phyloP scores from a whole-genome alignment of 2,329 filamentous ascomycete genomes.

The Pseudogymnoascus sp. region DNA sequence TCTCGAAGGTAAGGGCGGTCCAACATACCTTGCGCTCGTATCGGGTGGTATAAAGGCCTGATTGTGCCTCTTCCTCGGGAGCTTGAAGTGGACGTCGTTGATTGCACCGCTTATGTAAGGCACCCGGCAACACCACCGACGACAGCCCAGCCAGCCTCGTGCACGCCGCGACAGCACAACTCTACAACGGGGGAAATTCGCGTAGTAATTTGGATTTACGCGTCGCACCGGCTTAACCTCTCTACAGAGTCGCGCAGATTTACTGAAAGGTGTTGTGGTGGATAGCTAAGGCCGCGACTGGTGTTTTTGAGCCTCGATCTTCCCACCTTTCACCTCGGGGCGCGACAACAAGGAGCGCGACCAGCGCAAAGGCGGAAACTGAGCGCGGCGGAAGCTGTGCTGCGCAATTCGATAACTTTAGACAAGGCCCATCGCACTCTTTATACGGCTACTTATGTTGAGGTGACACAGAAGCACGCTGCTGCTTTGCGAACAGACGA shows the following conservation, averaged over 20 bases:
- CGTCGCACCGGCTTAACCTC: conserved; percentile 24
- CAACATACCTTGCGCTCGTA: conserved; percentile 8
- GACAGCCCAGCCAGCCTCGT: conserved; percentile 13
- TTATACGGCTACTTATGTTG: background rate
- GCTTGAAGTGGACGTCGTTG: conserved; percentile 10
- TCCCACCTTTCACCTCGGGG: background rate
- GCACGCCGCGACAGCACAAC: conserved; percentile 20
- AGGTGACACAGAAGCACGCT: background rate
- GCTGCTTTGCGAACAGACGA: conserved; percentile 1
- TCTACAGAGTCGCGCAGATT: conserved; percentile 15
- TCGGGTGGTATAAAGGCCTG: conserved; percentile 12
- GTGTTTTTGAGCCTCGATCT: conserved; percentile 5
- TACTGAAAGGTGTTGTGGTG: background rate
- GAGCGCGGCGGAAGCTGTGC: conserved; percentile 5
- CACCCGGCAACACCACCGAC: conserved; percentile 13
- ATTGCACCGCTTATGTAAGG: conserved; percentile 12
- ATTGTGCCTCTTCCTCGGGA: conserved; percentile 1
- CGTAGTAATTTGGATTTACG: conserved; percentile 26
- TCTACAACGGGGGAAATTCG: conserved; percentile 21
- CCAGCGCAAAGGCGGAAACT: background rate
- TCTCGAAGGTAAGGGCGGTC: background rate
- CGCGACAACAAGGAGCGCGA: background rate
- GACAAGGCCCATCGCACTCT: background rate
- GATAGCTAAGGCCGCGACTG: background rate
- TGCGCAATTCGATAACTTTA: background rate